These are phyloP conservation scores for Mastigamoeba balamuthi DNA, from an alignment of 78 protist species.

Conservation along the genomic window DNA sequence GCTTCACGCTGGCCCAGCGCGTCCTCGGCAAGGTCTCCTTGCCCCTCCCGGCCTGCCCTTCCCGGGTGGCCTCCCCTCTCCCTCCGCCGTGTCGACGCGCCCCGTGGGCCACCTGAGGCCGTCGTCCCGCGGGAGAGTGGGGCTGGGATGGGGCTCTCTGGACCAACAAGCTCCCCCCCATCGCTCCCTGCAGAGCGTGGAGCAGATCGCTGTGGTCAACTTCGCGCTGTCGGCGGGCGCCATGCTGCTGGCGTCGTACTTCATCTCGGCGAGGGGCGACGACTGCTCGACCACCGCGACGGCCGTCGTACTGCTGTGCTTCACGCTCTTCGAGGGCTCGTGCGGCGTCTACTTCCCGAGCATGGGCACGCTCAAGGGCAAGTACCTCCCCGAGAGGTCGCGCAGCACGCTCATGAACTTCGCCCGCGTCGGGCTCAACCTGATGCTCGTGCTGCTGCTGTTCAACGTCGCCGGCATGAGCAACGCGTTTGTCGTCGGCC, in stretches of 20 bases:
- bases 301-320: slow-evolving; percentile 15
- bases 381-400: slow-evolving; percentile 62
- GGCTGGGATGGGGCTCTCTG: no score
- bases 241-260: not conserved
- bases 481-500: no score
- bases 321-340: slow-evolving; percentile 68
- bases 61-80: not conserved
- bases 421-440: slow-evolving; percentile 83
- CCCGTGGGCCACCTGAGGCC: no score
- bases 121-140: no score
- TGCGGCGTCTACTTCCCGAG: slow-evolving; percentile 79
- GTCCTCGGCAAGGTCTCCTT: not conserved
- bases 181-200: no score
- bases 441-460: slow-evolving; percentile 61
- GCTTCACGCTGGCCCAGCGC: not conserved
- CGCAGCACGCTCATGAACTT: slow-evolving; percentile 76
- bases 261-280: not conserved
- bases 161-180: no score
- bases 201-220: no score
- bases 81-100: no score
- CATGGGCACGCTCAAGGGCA: slow-evolving; percentile 41
- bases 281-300: not conserved
- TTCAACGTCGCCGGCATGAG: not conserved
- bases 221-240: no score
- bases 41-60: not conserved